Evolutionary conservation across 1,139 yeast genomes (phyloP).

Genomic region (Suhomyces maxii): DNA sequence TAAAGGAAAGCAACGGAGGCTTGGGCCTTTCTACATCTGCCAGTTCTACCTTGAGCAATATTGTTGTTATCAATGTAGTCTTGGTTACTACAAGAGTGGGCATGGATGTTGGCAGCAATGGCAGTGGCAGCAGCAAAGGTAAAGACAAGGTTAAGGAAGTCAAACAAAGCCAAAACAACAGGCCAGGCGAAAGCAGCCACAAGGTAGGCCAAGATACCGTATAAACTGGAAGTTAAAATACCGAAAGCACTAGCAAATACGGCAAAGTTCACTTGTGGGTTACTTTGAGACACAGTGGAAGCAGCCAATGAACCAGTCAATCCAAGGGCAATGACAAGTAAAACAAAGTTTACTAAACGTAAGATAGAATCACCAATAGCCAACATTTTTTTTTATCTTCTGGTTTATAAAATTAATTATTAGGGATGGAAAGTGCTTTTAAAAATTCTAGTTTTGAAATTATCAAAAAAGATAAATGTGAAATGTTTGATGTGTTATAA

Average conservation of each 20-base stretch:
- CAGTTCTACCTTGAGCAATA: conserved; percentile 71
- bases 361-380: conserved; percentile 75
- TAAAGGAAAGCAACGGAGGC: conserved; percentile 88
- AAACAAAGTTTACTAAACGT: conserved; percentile 71
- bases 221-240: conserved; percentile 73
- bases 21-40: conserved; percentile 95
- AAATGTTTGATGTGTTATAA: neutral
- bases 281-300: conserved; percentile 51
- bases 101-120: conserved; percentile 83
- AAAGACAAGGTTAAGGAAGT: conserved; percentile 86
- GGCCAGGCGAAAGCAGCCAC: conserved; percentile 87
- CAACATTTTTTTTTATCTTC: conserved; percentile 41
- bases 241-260: conserved; percentile 88
- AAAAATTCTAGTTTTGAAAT: neutral
- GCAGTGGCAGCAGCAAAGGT: conserved; percentile 94
- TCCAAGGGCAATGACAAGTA: conserved; percentile 78
- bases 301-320: conserved; percentile 83
- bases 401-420: neutral
- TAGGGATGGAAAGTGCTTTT: neutral
- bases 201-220: conserved; percentile 78
- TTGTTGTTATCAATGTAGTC: conserved; percentile 62
- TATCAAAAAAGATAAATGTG: neutral
- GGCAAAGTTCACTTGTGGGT: conserved; percentile 85
- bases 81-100: conserved; percentile 79
- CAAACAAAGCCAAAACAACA: conserved; percentile 66